Percentiles rank a stretch among this genome's conserved stretches.
These are phyloP conservation scores for Aspergillus tamarii DNA, from an alignment of 2,329 filamentous ascomycete species.

Conservation along the genomic window DNA sequence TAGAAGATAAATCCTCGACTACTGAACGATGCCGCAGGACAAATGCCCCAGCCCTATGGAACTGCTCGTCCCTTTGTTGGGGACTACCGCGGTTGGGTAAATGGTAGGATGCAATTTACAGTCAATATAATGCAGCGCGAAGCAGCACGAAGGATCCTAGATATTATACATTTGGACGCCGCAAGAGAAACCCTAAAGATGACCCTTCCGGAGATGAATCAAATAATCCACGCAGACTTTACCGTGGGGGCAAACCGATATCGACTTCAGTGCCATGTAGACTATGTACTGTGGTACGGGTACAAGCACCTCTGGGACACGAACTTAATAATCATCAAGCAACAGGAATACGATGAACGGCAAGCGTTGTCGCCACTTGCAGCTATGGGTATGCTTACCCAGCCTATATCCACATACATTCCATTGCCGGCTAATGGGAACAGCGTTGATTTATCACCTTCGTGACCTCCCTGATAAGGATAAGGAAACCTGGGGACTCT, in stretches of 20 bases:
- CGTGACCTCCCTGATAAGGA: neutral
- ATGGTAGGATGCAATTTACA: too few species aligned
- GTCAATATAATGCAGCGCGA: neutral
- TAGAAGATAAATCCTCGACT: too few species aligned
- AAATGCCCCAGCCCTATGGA: too few species aligned
- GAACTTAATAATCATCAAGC: neutral
- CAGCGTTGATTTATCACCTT: neutral
- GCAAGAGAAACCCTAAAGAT: neutral
- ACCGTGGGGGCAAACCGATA: neutral
- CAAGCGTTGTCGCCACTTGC: neutral
- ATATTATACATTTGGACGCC: too few species aligned
- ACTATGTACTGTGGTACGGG: neutral
- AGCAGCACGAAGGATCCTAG: neutral
- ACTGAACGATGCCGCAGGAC: too few species aligned
- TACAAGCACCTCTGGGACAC: neutral
- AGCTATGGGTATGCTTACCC: neutral
- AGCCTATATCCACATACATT: neutral
- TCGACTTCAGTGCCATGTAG: neutral
- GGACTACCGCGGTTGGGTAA: too few species aligned
- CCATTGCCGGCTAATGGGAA: neutral
- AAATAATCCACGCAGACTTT: neutral
- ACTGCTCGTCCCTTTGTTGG: too few species aligned
- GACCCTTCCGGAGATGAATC: neutral
- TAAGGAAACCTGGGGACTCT: neutral
- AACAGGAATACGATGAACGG: too few species aligned